Conservation (phyloP, 2,329 filamentous ascomycete species). For the Nemania sp. region DNA sequence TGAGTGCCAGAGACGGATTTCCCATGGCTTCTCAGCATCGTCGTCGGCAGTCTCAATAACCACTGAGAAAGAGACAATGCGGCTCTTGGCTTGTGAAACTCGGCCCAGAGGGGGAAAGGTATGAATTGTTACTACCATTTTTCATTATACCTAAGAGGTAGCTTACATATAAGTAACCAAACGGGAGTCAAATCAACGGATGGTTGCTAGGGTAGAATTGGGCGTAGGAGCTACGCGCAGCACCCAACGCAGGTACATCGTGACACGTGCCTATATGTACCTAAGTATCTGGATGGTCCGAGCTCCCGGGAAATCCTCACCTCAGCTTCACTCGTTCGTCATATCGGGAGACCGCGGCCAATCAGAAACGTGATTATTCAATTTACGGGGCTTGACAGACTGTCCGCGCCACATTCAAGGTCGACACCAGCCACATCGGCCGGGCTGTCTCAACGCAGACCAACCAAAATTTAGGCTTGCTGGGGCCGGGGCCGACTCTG, state of each 20-base stretch:
- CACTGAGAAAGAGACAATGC: constrained; percentile 64
- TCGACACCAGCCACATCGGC: constrained; percentile 20
- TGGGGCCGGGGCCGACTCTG: constrained; percentile 36
- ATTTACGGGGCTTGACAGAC: constrained; percentile 14
- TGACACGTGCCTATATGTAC: too few species aligned
- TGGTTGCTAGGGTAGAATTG: too few species aligned
- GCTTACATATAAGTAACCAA: too few species aligned
- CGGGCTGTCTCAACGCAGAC: constrained; percentile 34
- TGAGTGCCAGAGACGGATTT: constrained; percentile 75
- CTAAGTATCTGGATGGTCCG: constrained; percentile 4
- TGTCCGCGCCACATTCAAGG: constrained; percentile 19
- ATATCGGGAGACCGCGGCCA: constrained; percentile 24
- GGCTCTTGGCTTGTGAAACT: constrained; percentile 62
- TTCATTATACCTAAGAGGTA: too few species aligned
- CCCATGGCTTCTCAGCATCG: constrained; percentile 64
- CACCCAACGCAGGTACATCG: too few species aligned
- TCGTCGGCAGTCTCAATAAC: constrained; percentile 67
- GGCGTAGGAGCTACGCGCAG: too few species aligned
- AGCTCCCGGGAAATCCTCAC: constrained; percentile 11
- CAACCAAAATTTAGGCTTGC: constrained; percentile 40
- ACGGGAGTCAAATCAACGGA: too few species aligned
- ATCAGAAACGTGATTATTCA: constrained; percentile 36
- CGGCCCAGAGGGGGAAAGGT: constrained; percentile 76
- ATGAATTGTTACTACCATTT: constrained; percentile 46
- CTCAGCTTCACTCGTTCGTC: constrained; percentile 11